Percentiles rank a stretch among this genome's conserved stretches.
Conservation (phyloP, 164 flowering plant genomes). For the Chimonanthus salicifolius region DNA sequence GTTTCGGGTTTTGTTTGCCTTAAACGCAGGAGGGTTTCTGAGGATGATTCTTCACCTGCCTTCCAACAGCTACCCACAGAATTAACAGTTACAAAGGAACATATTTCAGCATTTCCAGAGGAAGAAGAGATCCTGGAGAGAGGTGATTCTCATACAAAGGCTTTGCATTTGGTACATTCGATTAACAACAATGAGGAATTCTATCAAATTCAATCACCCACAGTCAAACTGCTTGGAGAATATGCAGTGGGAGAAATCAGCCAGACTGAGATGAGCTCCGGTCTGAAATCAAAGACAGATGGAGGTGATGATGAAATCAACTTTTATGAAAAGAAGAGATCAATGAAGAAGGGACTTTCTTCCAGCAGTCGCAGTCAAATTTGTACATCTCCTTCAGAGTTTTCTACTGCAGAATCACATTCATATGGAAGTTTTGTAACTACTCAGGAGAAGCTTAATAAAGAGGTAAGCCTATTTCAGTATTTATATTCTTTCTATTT, state of each 20-base stretch:
- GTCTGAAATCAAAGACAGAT: neutral
- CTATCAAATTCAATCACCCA: neutral
- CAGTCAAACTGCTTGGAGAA: conserved; percentile 2
- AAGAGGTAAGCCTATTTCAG: conserved; percentile 21
- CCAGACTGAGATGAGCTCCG: neutral
- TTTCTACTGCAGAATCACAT: conserved; percentile 18
- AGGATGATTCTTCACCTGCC: neutral
- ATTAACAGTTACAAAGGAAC: neutral
- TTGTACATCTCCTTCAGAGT: conserved; percentile 13
- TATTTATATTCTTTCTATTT: neutral
- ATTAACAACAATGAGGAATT: neutral
- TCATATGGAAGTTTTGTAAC: conserved; percentile 30
- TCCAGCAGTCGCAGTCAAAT: neutral
- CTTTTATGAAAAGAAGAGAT: neutral
- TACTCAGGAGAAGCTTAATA: conserved; percentile 17
- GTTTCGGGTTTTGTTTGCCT: neutral
- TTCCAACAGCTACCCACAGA: neutral
- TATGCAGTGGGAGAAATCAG: neutral
- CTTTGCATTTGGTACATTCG: neutral
- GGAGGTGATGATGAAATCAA: neutral
- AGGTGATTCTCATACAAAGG: neutral
- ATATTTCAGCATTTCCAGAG: neutral
- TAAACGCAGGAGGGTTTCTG: neutral
- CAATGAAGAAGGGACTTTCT: neutral
- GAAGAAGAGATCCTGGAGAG: neutral